Evolutionary conservation across 352 stramenopile genomes (phyloP).

Genomic region (Phytophthora lateralis): DNA sequence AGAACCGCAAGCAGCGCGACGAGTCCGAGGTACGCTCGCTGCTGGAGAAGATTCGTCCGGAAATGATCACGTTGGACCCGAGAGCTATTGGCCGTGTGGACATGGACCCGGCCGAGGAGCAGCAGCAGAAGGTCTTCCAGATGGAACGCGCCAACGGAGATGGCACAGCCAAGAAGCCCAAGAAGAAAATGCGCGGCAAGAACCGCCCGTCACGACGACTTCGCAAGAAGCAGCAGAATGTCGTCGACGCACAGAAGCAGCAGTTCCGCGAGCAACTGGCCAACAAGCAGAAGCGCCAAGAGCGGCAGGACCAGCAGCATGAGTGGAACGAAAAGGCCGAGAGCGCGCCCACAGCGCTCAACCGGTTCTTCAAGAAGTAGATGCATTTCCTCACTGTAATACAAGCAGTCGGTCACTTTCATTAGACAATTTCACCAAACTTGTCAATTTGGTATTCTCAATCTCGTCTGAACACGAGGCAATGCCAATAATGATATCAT

Average conservation of each 20-base stretch:
- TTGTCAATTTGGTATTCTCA: background rate
- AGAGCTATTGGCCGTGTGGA: slow-evolving; percentile 94
- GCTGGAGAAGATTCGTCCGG: slow-evolving; percentile 97
- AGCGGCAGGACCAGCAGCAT: slow-evolving; percentile 72
- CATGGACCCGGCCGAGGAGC: slow-evolving; percentile 86
- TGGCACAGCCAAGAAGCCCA: slow-evolving; percentile 55
- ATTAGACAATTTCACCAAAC: slow-evolving; percentile 22
- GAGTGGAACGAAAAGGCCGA: slow-evolving; percentile 84
- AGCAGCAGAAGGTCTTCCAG: slow-evolving; percentile 79
- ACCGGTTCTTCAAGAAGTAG: slow-evolving; percentile 91
- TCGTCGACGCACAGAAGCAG: slow-evolving; percentile 95
- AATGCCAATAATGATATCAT: slow-evolving; percentile 8
- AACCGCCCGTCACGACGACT: slow-evolving; percentile 97
- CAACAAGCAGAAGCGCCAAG: slow-evolving; percentile 75
- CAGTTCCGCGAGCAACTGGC: slow-evolving; percentile 90
- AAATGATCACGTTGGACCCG: slow-evolving; percentile 98
- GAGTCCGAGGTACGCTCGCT: slow-evolving; percentile 96
- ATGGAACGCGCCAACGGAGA: slow-evolving; percentile 84
- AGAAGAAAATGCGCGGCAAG: slow-evolving; percentile 98
- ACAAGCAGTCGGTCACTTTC: slow-evolving; percentile 24
- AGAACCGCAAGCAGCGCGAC: slow-evolving; percentile 95
- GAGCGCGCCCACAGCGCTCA: slow-evolving; percentile 77
- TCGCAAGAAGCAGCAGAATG: slow-evolving; percentile 97
- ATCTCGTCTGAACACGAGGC: background rate
- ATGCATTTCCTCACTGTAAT: slow-evolving; percentile 36